These are phyloP conservation scores for Aspergillus sp. DNA, from an alignment of 2,329 filamentous ascomycete species.

Conservation along the genomic window DNA sequence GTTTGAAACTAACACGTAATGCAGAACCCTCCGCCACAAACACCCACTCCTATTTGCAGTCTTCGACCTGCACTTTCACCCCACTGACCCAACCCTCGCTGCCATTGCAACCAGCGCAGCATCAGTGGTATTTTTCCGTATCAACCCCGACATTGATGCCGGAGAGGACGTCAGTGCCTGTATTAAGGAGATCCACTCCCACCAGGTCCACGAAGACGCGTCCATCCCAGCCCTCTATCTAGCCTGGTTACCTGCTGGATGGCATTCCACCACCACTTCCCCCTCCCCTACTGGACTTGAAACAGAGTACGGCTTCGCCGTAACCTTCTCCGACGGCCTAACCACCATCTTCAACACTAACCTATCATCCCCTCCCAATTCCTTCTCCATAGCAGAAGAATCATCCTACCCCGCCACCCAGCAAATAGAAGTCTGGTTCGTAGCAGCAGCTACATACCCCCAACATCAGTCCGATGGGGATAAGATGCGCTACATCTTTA, in stretches of 20 bases:
- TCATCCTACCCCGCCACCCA: slow-evolving; percentile 32
- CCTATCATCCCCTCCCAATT: neutral
- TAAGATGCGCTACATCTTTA: slow-evolving; percentile 36
- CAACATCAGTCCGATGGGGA: neutral
- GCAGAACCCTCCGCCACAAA: slow-evolving; percentile 60
- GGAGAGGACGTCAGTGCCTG: too few species aligned
- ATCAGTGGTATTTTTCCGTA: slow-evolving; percentile 46
- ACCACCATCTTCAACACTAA: slow-evolving; percentile 55
- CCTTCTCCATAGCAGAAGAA: slow-evolving; percentile 22
- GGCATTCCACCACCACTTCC: neutral
- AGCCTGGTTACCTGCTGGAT: slow-evolving; percentile 64
- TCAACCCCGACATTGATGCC: slow-evolving; percentile 4
- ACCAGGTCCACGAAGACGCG: slow-evolving; percentile 54
- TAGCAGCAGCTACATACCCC: slow-evolving; percentile 32
- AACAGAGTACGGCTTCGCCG: slow-evolving; percentile 56
- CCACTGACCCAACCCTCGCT: slow-evolving; percentile 58
- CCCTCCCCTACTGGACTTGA: too few species aligned
- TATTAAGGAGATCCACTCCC: slow-evolving; percentile 41
- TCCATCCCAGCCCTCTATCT: slow-evolving; percentile 70
- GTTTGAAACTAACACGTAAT: slow-evolving; percentile 14
- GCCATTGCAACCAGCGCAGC: slow-evolving; percentile 75
- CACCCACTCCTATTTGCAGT: slow-evolving; percentile 70
- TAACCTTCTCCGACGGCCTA: slow-evolving; percentile 70
- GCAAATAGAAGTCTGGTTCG: slow-evolving; percentile 45
- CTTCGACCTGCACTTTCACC: slow-evolving; percentile 81